Percentiles rank a stretch among this genome's conserved stretches.
These are phyloP conservation scores for Volvox africanus DNA, from an alignment of 139 green algal species.

Conservation along the genomic window DNA sequence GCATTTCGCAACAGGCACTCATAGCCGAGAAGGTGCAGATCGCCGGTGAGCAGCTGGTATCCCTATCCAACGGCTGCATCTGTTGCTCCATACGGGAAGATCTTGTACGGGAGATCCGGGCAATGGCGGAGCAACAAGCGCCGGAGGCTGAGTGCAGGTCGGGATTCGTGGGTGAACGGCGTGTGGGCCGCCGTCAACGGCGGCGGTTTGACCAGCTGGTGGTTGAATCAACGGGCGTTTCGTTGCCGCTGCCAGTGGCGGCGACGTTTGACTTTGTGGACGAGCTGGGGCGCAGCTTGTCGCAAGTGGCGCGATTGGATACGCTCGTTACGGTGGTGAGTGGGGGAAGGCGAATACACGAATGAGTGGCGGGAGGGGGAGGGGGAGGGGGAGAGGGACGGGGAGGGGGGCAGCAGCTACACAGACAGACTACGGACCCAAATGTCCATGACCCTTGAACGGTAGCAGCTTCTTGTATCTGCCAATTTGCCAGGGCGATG, in stretches of 20 bases:
- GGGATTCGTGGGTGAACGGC: neutral
- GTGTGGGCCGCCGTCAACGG: slow-evolving; percentile 18
- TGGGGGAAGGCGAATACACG: neutral
- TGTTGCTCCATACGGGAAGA: slow-evolving; percentile 74
- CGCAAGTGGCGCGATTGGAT: slow-evolving; percentile 58
- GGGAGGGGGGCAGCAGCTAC: no score
- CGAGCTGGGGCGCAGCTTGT: slow-evolving; percentile 29
- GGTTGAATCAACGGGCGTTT: slow-evolving; percentile 88
- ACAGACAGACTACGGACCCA: neutral
- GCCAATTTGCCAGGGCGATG: no score
- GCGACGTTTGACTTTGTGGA: slow-evolving; percentile 68
- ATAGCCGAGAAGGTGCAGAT: slow-evolving; percentile 26
- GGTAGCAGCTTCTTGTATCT: no score
- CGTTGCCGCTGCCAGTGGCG: slow-evolving; percentile 79
- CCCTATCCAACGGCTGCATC: slow-evolving; percentile 75
- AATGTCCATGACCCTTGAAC: neutral
- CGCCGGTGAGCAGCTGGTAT: slow-evolving; percentile 66
- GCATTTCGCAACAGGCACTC: slow-evolving; percentile 3
- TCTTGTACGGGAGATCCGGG: slow-evolving; percentile 54
- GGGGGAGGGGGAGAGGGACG: neutral
- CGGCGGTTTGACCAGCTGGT: slow-evolving; percentile 83
- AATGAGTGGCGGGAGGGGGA: neutral
- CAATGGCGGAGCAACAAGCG: slow-evolving; percentile 32
- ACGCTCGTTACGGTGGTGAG: slow-evolving; percentile 65
- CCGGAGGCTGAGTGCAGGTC: neutral